Conservation (phyloP, 2,329 filamentous ascomycete species). For the Plenodomus biglobosus region DNA sequence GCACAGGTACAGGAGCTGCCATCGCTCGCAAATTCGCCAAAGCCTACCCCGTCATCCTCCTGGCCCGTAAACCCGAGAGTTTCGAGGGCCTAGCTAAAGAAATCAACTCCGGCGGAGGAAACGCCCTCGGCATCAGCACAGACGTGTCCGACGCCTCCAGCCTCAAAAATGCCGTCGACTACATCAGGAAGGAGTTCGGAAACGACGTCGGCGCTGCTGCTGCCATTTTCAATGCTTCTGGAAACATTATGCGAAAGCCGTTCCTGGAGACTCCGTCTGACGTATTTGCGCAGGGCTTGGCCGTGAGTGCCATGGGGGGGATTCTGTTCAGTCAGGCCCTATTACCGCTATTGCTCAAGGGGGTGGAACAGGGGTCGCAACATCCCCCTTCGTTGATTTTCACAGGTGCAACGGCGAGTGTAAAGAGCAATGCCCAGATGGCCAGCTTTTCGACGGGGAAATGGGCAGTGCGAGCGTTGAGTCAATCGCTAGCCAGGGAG, state of each 20-base stretch:
- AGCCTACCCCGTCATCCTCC: conserved; percentile 70
- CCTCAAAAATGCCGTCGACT: conserved; percentile 62
- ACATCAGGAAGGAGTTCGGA: conserved; percentile 62
- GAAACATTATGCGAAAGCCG: conserved; percentile 60
- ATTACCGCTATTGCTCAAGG: conserved; percentile 69
- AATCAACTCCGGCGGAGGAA: conserved; percentile 67
- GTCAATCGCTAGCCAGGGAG: conserved; percentile 76
- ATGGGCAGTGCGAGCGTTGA: conserved; percentile 73
- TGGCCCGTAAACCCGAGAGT: conserved; percentile 68
- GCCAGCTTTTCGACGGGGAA: conserved; percentile 75
- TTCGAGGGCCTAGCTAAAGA: conserved; percentile 68
- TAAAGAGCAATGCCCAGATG: conserved; percentile 71
- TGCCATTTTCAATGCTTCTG: conserved; percentile 71
- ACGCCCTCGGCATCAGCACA: conserved; percentile 69
- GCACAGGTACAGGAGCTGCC: conserved; percentile 68
- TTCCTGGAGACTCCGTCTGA: conserved; percentile 62
- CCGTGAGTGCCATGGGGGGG: conserved; percentile 60
- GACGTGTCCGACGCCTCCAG: conserved; percentile 61
- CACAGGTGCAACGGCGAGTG: conserved; percentile 80
- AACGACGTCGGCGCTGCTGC: conserved; percentile 53
- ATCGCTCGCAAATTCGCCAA: conserved; percentile 63
- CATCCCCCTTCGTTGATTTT: conserved; percentile 80
- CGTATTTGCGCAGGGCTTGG: conserved; percentile 57
- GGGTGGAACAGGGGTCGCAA: conserved; percentile 52
- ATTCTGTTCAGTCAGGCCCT: conserved; percentile 74